phyloP scores from a whole-genome alignment of 108 stramenopile genomes.

The Skeletonema costatum region DNA sequence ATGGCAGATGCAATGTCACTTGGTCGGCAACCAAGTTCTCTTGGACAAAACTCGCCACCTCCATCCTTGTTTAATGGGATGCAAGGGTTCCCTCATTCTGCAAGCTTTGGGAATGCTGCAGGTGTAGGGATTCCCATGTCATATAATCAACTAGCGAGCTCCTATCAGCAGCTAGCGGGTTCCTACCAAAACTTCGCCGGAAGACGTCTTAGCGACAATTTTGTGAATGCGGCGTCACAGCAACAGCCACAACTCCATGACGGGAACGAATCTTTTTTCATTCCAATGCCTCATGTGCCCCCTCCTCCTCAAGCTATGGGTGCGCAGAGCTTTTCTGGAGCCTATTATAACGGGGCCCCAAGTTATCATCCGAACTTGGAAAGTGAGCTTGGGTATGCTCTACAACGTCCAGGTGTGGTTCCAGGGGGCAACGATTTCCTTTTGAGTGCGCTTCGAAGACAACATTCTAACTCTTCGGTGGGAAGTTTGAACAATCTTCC shows the following conservation, averaged over 20 bases:
- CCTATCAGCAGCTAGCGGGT: slow-evolving; percentile 9
- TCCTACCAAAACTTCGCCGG: slow-evolving; percentile 8
- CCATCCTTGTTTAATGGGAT: slow-evolving; percentile 7
- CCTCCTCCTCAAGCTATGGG: slow-evolving; percentile 40
- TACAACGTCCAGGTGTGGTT: slow-evolving; percentile 83
- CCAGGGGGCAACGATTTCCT: slow-evolving; percentile 45
- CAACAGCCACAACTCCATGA: slow-evolving; percentile 25
- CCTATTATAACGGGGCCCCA: slow-evolving; percentile 42
- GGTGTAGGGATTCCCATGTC: slow-evolving; percentile 16
- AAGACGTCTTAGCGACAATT: slow-evolving; percentile 38
- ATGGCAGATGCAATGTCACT: slow-evolving; percentile 53
- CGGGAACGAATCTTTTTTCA: neutral
- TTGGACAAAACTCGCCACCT: slow-evolving; percentile 22
- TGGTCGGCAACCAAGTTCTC: slow-evolving; percentile 4
- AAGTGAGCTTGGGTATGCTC: slow-evolving; percentile 70
- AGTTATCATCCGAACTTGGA: slow-evolving; percentile 51
- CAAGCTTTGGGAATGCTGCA: slow-evolving; percentile 19
- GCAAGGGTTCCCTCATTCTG: slow-evolving; percentile 21
- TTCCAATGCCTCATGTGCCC: slow-evolving; percentile 11
- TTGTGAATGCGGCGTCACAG: slow-evolving; percentile 26
- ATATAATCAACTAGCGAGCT: slow-evolving; percentile 16
- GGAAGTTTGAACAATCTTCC: slow-evolving; percentile 1
- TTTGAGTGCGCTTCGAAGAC: slow-evolving; percentile 24
- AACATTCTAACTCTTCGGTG: slow-evolving; percentile 17
- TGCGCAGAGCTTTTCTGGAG: slow-evolving; percentile 60